Base-by-base conservation (phyloP, 1,139 yeast genomes). In the Candida sp. region DNA sequence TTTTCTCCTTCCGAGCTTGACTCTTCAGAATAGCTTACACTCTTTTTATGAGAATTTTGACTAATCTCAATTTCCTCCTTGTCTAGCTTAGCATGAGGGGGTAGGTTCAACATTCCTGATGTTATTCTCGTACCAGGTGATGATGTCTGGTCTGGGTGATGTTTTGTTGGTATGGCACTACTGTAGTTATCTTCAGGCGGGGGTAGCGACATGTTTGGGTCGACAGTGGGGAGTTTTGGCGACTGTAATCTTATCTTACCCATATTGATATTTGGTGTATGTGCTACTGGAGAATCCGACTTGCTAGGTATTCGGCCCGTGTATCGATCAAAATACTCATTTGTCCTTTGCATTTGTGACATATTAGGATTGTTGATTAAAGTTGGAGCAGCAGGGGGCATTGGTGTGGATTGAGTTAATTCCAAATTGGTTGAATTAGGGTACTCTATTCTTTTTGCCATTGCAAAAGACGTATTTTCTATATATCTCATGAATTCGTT, bases 51-150 rank as follows among this genome's bases (percentile, higher is more conserved):
- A n/a, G n/a, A n/a, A n/a, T n/a, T n/a, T 30, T 30, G 33, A 12
- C 11, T 30, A 9, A 25, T 6, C 29, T 9, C 35, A 29, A 44
- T 56, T 25, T 56, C 58, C 25, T 51, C 53, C n/a, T 52, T 52
- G 22, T 60, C 62, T 33, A 60, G 44, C 42, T 55, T 55, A 3
- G 63, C 50, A 43, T 57, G 61, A 15, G 56, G 57, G 1, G 75
- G 75, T 33, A 65, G 55, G 40, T 54, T 57, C 40, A 84, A 63
- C 87, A 82, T 84, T 1, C 90, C 90, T 0, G 87, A 82, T 1
- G 87, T 81, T 38, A 83, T 81, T 55, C 88, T 70, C 5, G 53
- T 45, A 5, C 40, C 46, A 2, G 50, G 46, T 6, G 42, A 46
- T 3, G 43, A 51, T n/a, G n/a, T n/a, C n/a, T n/a, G n/a, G 3